Conservation (phyloP, 208 protist species). For the Acanthamoeba triangularis region DNA sequence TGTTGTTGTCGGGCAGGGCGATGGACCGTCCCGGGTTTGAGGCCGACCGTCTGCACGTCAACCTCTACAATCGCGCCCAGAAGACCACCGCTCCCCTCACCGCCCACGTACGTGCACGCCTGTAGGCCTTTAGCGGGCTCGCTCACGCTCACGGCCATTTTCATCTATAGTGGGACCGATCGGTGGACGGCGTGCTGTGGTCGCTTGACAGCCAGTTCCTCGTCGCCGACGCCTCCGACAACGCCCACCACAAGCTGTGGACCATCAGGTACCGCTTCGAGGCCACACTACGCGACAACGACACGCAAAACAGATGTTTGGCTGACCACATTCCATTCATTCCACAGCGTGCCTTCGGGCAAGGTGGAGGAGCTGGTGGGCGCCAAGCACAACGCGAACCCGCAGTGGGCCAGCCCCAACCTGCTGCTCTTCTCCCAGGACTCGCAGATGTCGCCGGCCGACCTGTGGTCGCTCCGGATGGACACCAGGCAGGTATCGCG, state of each 20-base stretch:
- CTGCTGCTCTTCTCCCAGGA: constrained; percentile 3
- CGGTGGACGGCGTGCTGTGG: constrained; percentile 49
- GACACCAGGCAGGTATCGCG: neutral
- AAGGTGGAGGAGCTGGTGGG: neutral
- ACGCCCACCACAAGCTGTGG: constrained; percentile 30
- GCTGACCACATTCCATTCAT: too few relatives aligned
- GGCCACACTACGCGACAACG: neutral
- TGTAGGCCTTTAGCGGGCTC: too few relatives aligned
- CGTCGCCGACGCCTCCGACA: constrained; percentile 11
- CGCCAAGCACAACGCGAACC: neutral
- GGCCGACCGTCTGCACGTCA: constrained; percentile 67
- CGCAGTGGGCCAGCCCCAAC: neutral
- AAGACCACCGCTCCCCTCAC: constrained; percentile 22
- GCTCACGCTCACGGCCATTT: neutral
- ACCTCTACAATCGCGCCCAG: constrained; percentile 18
- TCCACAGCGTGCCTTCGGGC: neutral
- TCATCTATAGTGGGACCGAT: constrained; percentile 62
- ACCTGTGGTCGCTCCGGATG: neutral
- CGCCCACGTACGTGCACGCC: too few relatives aligned
- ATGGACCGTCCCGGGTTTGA: constrained; percentile 77
- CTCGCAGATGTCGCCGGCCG: neutral
- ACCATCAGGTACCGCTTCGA: neutral
- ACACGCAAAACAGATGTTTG: too few relatives aligned
- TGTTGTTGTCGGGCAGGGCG: neutral
- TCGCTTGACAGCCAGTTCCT: constrained; percentile 22